Evolutionary conservation across 208 protist genomes (phyloP), one percentile per base, ranked within the genome.

Genomic region (Crithidia thermophila): DNA sequence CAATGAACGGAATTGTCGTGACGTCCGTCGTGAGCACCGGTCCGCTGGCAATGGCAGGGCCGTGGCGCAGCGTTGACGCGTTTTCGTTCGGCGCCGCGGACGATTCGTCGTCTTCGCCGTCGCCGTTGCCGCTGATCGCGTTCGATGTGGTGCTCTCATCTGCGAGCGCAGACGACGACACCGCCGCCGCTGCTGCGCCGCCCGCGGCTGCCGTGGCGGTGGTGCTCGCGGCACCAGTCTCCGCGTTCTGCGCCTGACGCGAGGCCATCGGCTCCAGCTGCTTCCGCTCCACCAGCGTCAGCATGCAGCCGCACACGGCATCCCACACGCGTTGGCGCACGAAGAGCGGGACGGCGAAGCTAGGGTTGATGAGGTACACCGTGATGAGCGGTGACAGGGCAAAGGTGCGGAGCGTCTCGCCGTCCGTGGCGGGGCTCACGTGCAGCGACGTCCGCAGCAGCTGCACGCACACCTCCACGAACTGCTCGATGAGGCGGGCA

Each of bases 1-100:
- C 51, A 33, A 91, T 79, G 39, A 78, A 84, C 2, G 79, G 82
- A n/a, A 88, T 74, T n/a, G 68, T 70, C 36, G 61, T 75, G n/a
- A 79, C 56, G 53, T 90, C 79, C 13, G 55, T 71, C 14, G 47
- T 73, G 14, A 62, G 67, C 31, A 70, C 75, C 0, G 67, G 61
- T 4, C 56, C 66, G 9, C 57, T 56, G 21, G 47, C 25, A 10
- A 34, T 30, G 37, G 55, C 27, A 2, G 50, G 25, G 6, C 55
- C 46, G 20, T 49, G 45, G 9, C 31, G 33, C 28, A 14, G 47
- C 53, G 49, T 23, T 1, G 55, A 34, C 1, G 55, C 36, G n/a
- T n/a, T 42, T 14, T 47, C 36, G 16, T 16, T 21, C 5, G 1
- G 43, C 11, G 43, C 9, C 7, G 33, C 25, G n/a, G 60, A 34